Conservation (phyloP, 177 flowering plant species). For the Vitis hybrid region DNA sequence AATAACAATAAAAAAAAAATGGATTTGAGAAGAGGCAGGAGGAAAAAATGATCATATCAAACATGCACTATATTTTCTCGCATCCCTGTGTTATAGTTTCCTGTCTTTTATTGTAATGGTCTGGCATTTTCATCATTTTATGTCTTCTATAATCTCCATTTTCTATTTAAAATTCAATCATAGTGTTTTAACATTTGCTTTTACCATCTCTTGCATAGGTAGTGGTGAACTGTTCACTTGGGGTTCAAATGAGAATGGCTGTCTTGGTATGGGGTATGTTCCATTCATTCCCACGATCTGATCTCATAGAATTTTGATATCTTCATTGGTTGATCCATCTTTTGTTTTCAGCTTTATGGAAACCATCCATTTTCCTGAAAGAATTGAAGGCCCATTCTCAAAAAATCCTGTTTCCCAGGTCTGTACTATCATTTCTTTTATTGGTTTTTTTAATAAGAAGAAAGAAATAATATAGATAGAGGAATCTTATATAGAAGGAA, state of each 20-base stretch:
- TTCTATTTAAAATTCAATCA: background rate
- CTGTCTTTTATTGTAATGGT: too few species aligned
- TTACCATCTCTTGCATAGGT: conserved; percentile 33
- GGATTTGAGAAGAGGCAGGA: too few species aligned
- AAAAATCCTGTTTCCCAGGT: conserved; percentile 63
- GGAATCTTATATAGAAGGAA: too few species aligned
- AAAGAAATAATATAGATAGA: too few species aligned
- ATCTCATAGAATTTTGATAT: background rate
- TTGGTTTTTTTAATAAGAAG: background rate
- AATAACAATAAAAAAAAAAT: too few species aligned
- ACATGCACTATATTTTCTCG: too few species aligned
- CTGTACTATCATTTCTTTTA: conserved; percentile 5
- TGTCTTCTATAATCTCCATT: background rate
- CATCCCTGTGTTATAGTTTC: too few species aligned
- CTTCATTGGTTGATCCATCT: conserved; percentile 4
- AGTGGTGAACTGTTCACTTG: conserved; percentile 82
- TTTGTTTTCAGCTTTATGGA: conserved; percentile 47
- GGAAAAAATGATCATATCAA: too few species aligned
- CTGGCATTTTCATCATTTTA: background rate
- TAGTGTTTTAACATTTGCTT: background rate
- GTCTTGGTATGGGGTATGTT: conserved; percentile 92
- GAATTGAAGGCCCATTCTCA: conserved; percentile 75
- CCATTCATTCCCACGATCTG: background rate
- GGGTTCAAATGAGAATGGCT: conserved; percentile 99
- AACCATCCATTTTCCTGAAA: conserved; percentile 56